Percentiles rank a stretch among this genome's conserved stretches.
Evolutionary conservation across 106 monocot genomes (phyloP).

Genomic region (Acorus calamus): DNA sequence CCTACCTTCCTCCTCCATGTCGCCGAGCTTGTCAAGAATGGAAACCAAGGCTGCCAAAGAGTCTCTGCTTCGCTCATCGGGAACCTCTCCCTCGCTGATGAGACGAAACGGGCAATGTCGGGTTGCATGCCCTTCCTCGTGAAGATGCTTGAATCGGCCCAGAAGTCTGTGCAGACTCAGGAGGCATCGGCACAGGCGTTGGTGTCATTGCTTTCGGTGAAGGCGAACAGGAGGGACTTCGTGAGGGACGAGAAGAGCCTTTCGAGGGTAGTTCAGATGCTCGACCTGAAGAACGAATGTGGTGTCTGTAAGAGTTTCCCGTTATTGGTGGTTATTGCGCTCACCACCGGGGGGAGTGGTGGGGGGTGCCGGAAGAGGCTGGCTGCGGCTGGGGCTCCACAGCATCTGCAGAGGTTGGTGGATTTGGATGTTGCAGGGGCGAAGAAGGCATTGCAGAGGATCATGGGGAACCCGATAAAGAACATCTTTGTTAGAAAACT

Average conservation of each 20-base stretch:
- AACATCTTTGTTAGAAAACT: conserved; percentile 42
- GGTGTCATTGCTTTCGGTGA: conserved; percentile 29
- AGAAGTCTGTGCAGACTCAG: conserved; percentile 56
- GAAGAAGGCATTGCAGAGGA: conserved; percentile 64
- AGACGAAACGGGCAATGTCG: conserved; percentile 45
- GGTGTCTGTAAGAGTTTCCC: conserved; percentile 42
- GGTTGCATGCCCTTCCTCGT: conserved; percentile 49
- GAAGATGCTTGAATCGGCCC: conserved; percentile 35
- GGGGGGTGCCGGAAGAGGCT: conserved; percentile 41
- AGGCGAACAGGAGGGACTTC: conserved; percentile 47
- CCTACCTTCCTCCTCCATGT: conserved; percentile 35
- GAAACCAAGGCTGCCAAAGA: conserved; percentile 26
- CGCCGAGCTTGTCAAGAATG: conserved; percentile 38
- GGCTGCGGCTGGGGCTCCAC: conserved; percentile 41
- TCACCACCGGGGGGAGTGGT: conserved; percentile 23
- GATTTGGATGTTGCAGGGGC: conserved; percentile 62
- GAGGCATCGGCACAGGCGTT: conserved; percentile 46
- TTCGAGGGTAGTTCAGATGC: conserved; percentile 53
- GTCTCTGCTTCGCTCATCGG: conserved; percentile 29
- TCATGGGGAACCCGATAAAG: conserved; percentile 52
- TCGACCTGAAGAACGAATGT: conserved; percentile 46
- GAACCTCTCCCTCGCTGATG: conserved; percentile 39
- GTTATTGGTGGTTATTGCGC: conserved; percentile 32
- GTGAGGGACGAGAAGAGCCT: conserved; percentile 67
- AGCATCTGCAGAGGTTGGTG: conserved; percentile 56